A percentile compares a stretch with the other conserved stretches of the same genome.
Conservation (phyloP, 805 yeast genomes). For the Nakazawaea molendinolei region DNA sequence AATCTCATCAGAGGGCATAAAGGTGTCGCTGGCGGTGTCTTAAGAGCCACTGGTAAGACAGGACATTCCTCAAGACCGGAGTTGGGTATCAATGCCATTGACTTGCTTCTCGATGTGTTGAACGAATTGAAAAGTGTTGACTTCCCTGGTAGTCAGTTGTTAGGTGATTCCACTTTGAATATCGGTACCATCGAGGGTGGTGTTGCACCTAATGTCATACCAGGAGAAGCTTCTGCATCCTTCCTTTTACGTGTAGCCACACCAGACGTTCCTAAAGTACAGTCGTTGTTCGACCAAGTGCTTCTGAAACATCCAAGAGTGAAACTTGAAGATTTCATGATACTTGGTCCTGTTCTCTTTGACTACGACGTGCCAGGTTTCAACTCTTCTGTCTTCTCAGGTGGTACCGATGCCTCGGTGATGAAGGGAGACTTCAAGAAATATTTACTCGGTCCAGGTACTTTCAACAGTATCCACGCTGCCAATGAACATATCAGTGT, state of each 20-base stretch:
- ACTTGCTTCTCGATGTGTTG: slow-evolving; percentile 45
- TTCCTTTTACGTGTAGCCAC: slow-evolving; percentile 47
- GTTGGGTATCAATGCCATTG: slow-evolving; percentile 57
- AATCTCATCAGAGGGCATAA: slow-evolving; percentile 68
- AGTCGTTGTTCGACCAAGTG: slow-evolving; percentile 27
- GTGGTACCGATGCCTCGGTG: slow-evolving; percentile 32
- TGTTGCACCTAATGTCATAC: slow-evolving; percentile 60
- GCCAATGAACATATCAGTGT: slow-evolving; percentile 39
- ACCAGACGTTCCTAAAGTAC: slow-evolving; percentile 32
- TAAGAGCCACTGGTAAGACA: slow-evolving; percentile 48
- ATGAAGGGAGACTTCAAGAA: slow-evolving; percentile 23
- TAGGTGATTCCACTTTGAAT: slow-evolving; percentile 59
- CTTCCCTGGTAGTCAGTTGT: slow-evolving; percentile 43
- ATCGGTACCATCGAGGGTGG: slow-evolving; percentile 55
- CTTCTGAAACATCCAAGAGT: slow-evolving; percentile 25
- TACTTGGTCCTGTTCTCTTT: slow-evolving; percentile 36
- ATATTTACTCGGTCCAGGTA: slow-evolving; percentile 53
- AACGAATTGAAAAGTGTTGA: slow-evolving; percentile 33
- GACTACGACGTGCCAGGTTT: slow-evolving; percentile 63
- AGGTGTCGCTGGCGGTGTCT: slow-evolving; percentile 39
- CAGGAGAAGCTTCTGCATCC: slow-evolving; percentile 47
- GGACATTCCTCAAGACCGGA: slow-evolving; percentile 69
- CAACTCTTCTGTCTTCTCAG: slow-evolving; percentile 42
- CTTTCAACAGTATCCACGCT: slow-evolving; percentile 43
- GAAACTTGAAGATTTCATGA: slow-evolving; percentile 14